Base-by-base conservation (phyloP, 108 stramenopile species). In the Conticribra weissflogii region DNA sequence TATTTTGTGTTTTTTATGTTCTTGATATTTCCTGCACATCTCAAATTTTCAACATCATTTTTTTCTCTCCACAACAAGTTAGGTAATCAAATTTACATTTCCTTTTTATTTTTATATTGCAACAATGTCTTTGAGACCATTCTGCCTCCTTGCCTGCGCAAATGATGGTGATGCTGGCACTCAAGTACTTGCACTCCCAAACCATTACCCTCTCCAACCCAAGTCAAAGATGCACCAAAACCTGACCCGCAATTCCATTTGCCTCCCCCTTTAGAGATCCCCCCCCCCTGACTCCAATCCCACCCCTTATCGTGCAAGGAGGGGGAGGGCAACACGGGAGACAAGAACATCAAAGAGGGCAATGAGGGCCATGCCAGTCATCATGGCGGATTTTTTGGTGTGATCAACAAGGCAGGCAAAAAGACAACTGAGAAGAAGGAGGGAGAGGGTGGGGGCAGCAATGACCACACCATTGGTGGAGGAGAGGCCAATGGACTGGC, bases 221-320 rank as follows among this genome's bases (percentile, higher is more conserved):
- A 79, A 89, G 31, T 82, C 86, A 33, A 27, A 16, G 30, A 54
- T 17, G 9, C 48, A 68, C 59, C 47, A 45, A 34, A 9, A 14
- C 53, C 15, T 15, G 28, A 18, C 22, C 63, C 34, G n/a, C n/a
- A 72, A 50, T 36, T 58, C 86, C 23, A 65, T 80, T 2, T 87
- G 92, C 50, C 74, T 98, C 27, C 97, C 98, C 2, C 81, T 98
- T 7, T 99, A 3, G 66, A 85, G 73, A 59, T 85, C 24, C 81
- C 92, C 14, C 96, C 96, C 33, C 94, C 94, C 57, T 61, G 82
- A 64, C 86, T 84, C 49, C 93, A 96, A 63, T 81, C 82, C 23
- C 54, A 70, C 8, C 90, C 88, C 68, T 83, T 96, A 66, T 77
- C 94, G 5, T 87, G 87, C 65, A 79, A 15, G 1, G 87, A 47